These are phyloP conservation scores for Thelephora terrestris DNA, from an alignment of 1,284 basidiomycete genomes.

Conservation along the genomic window DNA sequence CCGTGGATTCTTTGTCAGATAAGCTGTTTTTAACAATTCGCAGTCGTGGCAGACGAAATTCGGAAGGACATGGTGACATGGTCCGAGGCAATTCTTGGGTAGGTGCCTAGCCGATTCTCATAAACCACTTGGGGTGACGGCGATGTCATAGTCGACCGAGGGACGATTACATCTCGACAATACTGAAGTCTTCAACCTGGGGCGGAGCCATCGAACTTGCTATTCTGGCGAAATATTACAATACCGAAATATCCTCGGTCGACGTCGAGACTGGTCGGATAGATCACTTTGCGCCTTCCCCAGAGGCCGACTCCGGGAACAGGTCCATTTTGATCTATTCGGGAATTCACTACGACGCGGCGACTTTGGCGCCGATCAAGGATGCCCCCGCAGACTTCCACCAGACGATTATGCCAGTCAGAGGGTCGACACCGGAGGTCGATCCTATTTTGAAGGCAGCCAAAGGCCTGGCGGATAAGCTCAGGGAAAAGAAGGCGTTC, in stretches of 20 bases:
- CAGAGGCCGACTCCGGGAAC: slow-evolving; percentile 23
- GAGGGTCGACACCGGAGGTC: slow-evolving; percentile 22
- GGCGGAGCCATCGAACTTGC: slow-evolving; percentile 89
- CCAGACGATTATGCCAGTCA: slow-evolving; percentile 72
- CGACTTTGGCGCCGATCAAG: slow-evolving; percentile 67
- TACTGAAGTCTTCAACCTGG: slow-evolving; percentile 75
- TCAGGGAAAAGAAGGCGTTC: slow-evolving; percentile 71
- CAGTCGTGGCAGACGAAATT: slow-evolving; percentile 80
- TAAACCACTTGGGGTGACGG: too few species aligned
- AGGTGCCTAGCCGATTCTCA: slow-evolving; percentile 14
- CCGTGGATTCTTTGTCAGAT: slow-evolving; percentile 13
- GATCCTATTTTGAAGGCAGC: slow-evolving; percentile 61
- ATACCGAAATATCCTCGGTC: slow-evolving; percentile 79
- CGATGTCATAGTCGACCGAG: slow-evolving; percentile 44
- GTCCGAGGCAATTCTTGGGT: slow-evolving; percentile 81
- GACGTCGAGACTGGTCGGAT: slow-evolving; percentile 90
- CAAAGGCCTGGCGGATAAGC: slow-evolving; percentile 56
- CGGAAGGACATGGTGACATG: slow-evolving; percentile 60
- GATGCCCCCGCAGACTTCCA: slow-evolving; percentile 79
- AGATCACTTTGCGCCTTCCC: slow-evolving; percentile 66
- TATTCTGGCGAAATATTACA: slow-evolving; percentile 73
- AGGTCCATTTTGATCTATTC: slow-evolving; percentile 76
- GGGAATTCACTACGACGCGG: slow-evolving; percentile 91
- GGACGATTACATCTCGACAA: slow-evolving; percentile 71
- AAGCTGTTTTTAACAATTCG: not conserved